These are phyloP conservation scores for Chaetomium olivaceum DNA, from an alignment of 2,329 filamentous ascomycete genomes.

Conservation along the genomic window DNA sequence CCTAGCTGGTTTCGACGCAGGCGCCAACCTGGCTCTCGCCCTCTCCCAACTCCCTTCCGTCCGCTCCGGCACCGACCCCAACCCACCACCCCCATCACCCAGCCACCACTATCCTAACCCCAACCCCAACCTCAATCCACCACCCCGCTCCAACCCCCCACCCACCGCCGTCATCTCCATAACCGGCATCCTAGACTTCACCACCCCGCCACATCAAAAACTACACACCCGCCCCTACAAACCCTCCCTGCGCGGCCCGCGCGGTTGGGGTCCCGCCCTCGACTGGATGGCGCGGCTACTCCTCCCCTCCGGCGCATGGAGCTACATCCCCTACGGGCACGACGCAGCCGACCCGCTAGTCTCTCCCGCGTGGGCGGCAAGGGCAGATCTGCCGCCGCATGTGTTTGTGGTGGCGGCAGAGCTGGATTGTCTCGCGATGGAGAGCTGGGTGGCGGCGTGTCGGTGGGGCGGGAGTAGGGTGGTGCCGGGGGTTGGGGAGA, in stretches of 20 bases:
- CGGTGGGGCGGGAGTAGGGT: constrained; percentile 38
- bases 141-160: constrained; percentile 47
- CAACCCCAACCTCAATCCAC: not conserved
- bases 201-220: constrained; percentile 37
- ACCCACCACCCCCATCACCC: not conserved
- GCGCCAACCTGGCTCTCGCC: constrained; percentile 50
- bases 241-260: constrained; percentile 35
- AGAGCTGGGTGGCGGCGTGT: constrained; percentile 44
- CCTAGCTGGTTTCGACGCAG: constrained; percentile 52
- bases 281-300: constrained; percentile 33
- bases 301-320: constrained; percentile 46
- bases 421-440: constrained; percentile 48
- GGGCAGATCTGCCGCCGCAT: constrained; percentile 42
- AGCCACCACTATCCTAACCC: constrained; percentile 33
- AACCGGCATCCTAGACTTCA: constrained; percentile 42
- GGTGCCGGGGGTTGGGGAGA: constrained; percentile 32
- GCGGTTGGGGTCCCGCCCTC: constrained; percentile 33
- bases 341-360: constrained; percentile 43
- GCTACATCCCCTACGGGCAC: constrained; percentile 36
- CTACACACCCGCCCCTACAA: constrained; percentile 41
- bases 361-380: constrained; percentile 40
- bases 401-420: constrained; percentile 48
- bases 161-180: constrained; percentile 32
- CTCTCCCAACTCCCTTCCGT: constrained; percentile 44
- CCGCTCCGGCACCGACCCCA: constrained; percentile 24